phyloP scores from a whole-genome alignment of 768 basidiomycete species.

The Tulasnella calospora region DNA sequence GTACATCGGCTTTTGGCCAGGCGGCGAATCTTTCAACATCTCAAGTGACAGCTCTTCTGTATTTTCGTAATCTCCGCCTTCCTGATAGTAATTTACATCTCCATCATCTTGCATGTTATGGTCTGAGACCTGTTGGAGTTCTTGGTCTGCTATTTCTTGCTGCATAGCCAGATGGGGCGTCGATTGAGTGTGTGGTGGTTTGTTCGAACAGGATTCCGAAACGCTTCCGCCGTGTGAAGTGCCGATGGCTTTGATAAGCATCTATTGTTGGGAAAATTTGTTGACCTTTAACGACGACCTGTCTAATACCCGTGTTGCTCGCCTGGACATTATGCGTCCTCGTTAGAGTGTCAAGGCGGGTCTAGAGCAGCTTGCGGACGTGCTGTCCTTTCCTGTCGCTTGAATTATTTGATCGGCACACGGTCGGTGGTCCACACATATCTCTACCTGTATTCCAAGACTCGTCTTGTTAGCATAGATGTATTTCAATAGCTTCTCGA shows the following conservation, averaged over 20 bases:
- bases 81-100: slow-evolving; percentile 23
- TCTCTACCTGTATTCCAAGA: not conserved
- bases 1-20: slow-evolving; percentile 85
- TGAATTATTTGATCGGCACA: not conserved
- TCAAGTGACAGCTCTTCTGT: slow-evolving; percentile 22
- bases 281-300: slow-evolving; percentile 2
- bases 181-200: slow-evolving; percentile 2
- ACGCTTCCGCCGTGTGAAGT: not conserved
- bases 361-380: not conserved
- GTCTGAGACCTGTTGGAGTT: slow-evolving; percentile 7
- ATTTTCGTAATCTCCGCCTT: slow-evolving; percentile 22
- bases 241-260: slow-evolving; percentile 2
- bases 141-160: not conserved
- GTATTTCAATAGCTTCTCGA: not conserved
- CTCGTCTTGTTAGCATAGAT: not conserved
- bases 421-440: not conserved
- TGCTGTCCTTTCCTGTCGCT: not conserved
- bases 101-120: slow-evolving; percentile 12
- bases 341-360: slow-evolving; percentile 11
- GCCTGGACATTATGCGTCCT: not conserved
- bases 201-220: slow-evolving; percentile 1
- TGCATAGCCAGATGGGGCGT: slow-evolving; percentile 7
- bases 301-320: slow-evolving; percentile 17
- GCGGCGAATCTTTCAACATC: slow-evolving; percentile 58
- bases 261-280: slow-evolving; percentile 1